Percentiles rank a stretch among this genome's conserved stretches.
Conservation (phyloP, 2,329 filamentous ascomycete species). For the Hortaea werneckii region DNA sequence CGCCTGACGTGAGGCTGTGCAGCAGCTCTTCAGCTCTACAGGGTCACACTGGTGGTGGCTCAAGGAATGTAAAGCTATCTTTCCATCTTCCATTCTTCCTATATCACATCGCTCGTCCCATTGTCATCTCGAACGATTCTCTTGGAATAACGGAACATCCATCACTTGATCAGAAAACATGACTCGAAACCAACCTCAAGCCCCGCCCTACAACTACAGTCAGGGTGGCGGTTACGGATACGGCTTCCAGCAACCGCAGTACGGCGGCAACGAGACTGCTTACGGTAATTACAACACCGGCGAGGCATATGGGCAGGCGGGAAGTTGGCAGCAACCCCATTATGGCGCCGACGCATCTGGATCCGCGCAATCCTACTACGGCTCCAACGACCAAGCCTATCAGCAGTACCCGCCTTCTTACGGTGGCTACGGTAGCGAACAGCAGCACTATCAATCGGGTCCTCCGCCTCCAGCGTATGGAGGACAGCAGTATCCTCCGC, state of each 20-base stretch:
- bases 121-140: too few relatives aligned
- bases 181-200: conserved; percentile 10
- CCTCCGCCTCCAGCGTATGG: conserved; percentile 1
- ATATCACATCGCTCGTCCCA: too few relatives aligned
- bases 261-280: neutral
- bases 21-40: neutral
- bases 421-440: conserved; percentile 1
- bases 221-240: conserved; percentile 6
- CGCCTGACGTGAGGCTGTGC: neutral
- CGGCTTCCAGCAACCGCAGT: conserved; percentile 1
- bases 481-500: conserved; percentile 4
- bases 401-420: conserved; percentile 4
- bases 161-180: conserved; percentile 1
- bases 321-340: neutral
- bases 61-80: too few relatives aligned
- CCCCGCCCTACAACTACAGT: conserved; percentile 1
- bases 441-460: neutral
- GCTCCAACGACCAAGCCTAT: conserved; percentile 14
- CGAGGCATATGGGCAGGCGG: conserved; percentile 1
- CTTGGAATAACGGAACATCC: too few relatives aligned
- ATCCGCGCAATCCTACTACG: conserved; percentile 20
- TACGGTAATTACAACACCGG: conserved; percentile 3
- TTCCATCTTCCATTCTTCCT: too few relatives aligned
- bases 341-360: conserved; percentile 5
- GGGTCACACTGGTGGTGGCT: neutral